Conservation (phyloP, 2,329 filamentous ascomycete species). For the Aspergillus sp. region DNA sequence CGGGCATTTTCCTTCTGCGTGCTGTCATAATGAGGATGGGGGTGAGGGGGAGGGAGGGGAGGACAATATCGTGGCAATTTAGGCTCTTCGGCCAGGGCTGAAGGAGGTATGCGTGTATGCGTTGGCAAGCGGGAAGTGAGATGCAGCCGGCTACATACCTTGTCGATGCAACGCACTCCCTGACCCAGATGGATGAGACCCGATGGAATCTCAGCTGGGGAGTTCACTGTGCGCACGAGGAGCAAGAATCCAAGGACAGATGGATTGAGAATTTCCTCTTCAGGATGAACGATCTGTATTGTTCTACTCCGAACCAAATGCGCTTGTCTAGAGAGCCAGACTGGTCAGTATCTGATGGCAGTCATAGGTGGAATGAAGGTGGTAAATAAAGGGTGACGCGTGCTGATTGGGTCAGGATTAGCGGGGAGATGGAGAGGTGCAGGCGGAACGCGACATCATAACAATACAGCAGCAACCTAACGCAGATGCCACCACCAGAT, state of each 20-base stretch:
- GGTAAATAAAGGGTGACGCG: constrained; percentile 22
- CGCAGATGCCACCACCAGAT: not conserved
- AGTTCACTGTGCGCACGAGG: constrained; percentile 13
- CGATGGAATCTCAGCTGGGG: not conserved
- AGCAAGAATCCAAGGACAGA: constrained; percentile 3
- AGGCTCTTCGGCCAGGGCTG: constrained; percentile 23
- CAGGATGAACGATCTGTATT: not conserved
- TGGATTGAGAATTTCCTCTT: no score
- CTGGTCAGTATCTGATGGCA: constrained; percentile 14
- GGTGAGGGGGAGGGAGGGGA: constrained; percentile 16
- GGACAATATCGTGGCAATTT: constrained; percentile 26
- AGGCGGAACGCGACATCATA: constrained; percentile 19
- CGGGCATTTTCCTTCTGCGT: constrained; percentile 20
- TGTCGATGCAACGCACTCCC: constrained; percentile 29
- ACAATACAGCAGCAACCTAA: constrained; percentile 11
- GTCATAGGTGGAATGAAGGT: no score
- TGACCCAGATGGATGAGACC: constrained; percentile 18
- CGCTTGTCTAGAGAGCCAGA: constrained; percentile 9
- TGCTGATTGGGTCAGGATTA: constrained; percentile 21
- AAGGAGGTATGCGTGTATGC: constrained; percentile 44
- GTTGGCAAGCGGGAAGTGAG: constrained; percentile 36
- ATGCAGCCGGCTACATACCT: constrained; percentile 39
- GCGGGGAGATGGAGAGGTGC: constrained; percentile 8
- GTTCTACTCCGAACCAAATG: not conserved
- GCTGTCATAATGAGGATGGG: constrained; percentile 26